Percentiles rank a stretch among this genome's conserved stretches.
Evolutionary conservation across 805 yeast genomes (phyloP).

Genomic region (Peterozyma xylosa): DNA sequence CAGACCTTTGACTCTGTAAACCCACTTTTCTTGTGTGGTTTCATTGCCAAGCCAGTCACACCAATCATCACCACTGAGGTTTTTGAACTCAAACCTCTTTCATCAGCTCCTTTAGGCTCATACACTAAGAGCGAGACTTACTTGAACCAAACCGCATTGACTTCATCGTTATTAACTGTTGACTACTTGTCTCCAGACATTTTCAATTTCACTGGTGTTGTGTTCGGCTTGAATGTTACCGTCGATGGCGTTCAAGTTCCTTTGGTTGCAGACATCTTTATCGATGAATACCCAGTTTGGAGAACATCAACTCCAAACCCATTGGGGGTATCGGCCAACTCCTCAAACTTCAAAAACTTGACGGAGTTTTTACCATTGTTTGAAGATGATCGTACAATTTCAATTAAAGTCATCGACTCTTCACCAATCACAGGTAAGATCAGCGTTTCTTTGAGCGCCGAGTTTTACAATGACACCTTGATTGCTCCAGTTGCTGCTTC

Average conservation of each 20-base stretch:
- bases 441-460: slow-evolving; percentile 16
- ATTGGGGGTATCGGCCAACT: slow-evolving; percentile 13
- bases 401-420: slow-evolving; percentile 19
- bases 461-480: slow-evolving; percentile 16
- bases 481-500: slow-evolving; percentile 5
- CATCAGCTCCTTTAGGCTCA: slow-evolving; percentile 8
- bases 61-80: slow-evolving; percentile 8
- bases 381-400: slow-evolving; percentile 9
- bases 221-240: slow-evolving; percentile 20
- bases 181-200: slow-evolving; percentile 8
- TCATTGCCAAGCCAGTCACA: slow-evolving; percentile 2
- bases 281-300: slow-evolving; percentile 20
- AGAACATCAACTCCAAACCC: slow-evolving; percentile 21
- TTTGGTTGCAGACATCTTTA: slow-evolving; percentile 17
- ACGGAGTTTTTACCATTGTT: slow-evolving; percentile 19
- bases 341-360: slow-evolving; percentile 19
- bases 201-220: slow-evolving; percentile 20
- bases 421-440: slow-evolving; percentile 11
- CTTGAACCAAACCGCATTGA: slow-evolving; percentile 8
- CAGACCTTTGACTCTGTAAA: slow-evolving; percentile 2
- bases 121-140: slow-evolving; percentile 1
- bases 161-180: slow-evolving; percentile 1
- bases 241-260: slow-evolving; percentile 14
- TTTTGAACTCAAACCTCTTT: slow-evolving; percentile 11
- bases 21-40: background rate